Conservation (phyloP, 2,329 filamentous ascomycete species). For the Pyrenophora graminea region DNA sequence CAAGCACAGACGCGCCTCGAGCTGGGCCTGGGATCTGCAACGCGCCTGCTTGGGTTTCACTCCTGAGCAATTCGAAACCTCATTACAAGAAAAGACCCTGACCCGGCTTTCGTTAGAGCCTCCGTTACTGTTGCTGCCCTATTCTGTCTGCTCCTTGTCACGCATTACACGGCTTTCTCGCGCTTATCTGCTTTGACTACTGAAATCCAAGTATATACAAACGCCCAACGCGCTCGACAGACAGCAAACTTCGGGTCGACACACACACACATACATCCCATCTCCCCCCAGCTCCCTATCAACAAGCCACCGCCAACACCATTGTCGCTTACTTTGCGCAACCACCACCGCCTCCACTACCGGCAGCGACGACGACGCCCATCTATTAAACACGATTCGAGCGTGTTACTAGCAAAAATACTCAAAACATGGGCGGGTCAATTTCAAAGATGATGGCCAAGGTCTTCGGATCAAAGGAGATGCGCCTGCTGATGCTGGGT, state of each 20-base stretch:
- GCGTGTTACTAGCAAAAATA: conserved; percentile 15
- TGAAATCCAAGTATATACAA: neutral
- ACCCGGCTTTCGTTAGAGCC: neutral
- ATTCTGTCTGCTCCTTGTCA: neutral
- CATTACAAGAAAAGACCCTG: neutral
- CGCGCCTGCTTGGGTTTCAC: conserved; percentile 13
- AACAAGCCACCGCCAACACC: neutral
- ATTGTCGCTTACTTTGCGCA: conserved; percentile 2
- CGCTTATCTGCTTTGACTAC: neutral
- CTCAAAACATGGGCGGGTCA: conserved; percentile 79
- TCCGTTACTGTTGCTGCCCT: neutral
- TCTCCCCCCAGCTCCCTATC: neutral
- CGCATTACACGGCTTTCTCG: too few relatives aligned
- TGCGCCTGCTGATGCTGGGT: conserved; percentile 96
- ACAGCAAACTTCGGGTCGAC: too few relatives aligned
- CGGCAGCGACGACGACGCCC: neutral
- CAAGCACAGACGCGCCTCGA: conserved; percentile 7
- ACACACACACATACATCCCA: neutral
- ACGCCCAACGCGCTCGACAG: too few relatives aligned
- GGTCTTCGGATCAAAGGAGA: conserved; percentile 99
- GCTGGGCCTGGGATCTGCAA: conserved; percentile 10
- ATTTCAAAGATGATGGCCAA: conserved; percentile 97
- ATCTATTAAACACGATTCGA: neutral
- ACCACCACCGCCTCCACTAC: neutral
- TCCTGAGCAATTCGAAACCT: conserved; percentile 12